Percentiles rank a stretch among this genome's conserved stretches.
These are phyloP conservation scores for Jamesozyma lodderae DNA, from an alignment of 805 yeast genomes.

Conservation along the genomic window DNA sequence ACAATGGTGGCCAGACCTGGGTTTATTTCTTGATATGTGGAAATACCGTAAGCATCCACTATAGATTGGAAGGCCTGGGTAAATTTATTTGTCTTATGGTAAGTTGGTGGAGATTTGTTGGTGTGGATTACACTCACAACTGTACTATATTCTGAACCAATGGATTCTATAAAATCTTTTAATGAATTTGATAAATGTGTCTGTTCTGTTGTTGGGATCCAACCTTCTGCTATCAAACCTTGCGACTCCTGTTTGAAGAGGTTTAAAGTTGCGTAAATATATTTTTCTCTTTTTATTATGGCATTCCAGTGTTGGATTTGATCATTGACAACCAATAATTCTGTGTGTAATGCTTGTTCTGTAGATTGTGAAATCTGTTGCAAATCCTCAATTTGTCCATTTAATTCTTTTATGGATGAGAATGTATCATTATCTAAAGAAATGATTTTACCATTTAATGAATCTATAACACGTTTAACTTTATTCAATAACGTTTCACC, in stretches of 20 bases:
- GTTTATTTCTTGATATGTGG: slow-evolving; percentile 88
- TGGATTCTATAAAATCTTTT: slow-evolving; percentile 35
- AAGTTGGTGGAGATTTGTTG: slow-evolving; percentile 86
- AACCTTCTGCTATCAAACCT: slow-evolving; percentile 89
- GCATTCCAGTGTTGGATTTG: slow-evolving; percentile 70
- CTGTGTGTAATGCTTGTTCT: slow-evolving; percentile 61
- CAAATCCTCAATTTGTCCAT: slow-evolving; percentile 43
- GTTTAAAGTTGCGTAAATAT: slow-evolving; percentile 64
- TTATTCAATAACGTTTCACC: slow-evolving; percentile 67
- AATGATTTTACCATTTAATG: slow-evolving; percentile 69
- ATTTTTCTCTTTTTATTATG: slow-evolving; percentile 66
- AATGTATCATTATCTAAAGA: slow-evolving; percentile 37
- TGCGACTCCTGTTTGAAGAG: slow-evolving; percentile 78
- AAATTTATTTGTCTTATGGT: slow-evolving; percentile 87
- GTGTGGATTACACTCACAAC: slow-evolving; percentile 56
- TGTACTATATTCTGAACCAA: slow-evolving; percentile 41
- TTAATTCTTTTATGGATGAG: slow-evolving; percentile 33
- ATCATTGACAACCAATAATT: slow-evolving; percentile 67
- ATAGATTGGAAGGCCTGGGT: slow-evolving; percentile 88
- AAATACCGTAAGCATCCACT: slow-evolving; percentile 92
- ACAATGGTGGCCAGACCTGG: slow-evolving; percentile 92
- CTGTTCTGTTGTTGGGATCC: slow-evolving; percentile 83
- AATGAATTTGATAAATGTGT: slow-evolving; percentile 56
- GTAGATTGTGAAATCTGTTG: slow-evolving; percentile 56
- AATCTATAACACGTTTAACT: slow-evolving; percentile 76